Evolutionary conservation across 164 flowering plant species (phyloP), one percentile per base, ranked within the genome.

Genomic region (Vitis amurensis): DNA sequence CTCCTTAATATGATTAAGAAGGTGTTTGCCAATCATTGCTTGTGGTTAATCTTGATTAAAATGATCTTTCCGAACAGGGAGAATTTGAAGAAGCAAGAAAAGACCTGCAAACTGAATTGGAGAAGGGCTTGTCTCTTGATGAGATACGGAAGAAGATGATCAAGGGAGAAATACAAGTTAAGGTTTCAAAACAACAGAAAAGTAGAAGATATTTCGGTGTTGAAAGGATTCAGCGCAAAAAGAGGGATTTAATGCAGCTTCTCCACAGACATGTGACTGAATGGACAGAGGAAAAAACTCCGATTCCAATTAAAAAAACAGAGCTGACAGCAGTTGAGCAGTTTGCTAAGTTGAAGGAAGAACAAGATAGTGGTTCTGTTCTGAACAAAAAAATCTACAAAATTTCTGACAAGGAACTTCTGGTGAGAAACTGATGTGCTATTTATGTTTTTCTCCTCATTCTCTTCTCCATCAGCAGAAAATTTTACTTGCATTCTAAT

Each of bases 211-310:
- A 76, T 68, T 83, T 67, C 59, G 76, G 79, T 29, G 71, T 19
- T 69, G 90, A 82, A 70, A 88, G 86, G 73, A 89, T 93, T 76
- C 93, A 91, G 78, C 93, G 99, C 61, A 90, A 89, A 81, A 80
- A 85, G 78, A 86, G 98, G 76, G 99, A 93, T 64, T 37, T 79
- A 5, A 78, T 77, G 86, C 80, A 87, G 65, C 78, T 93, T 77
- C 67, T 93, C 61, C 88, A 80, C 55, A 91, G 86, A 79, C 69
- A 81, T 85, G 59, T 61, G 31, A 71, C 77, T 58, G 78, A 75
- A 52, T 8, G 84, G 59, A 70, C 66, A 5, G 79, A 76, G 56
- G 82, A 73, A 77, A 73, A 62, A 12, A 8, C 68, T 60, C 14
- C 76, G 51, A 3, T 19, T 68, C 23, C 75, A 50, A 11, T 12